Base-by-base conservation (phyloP, 2,329 filamentous ascomycete genomes). In the Penicillium sp. region DNA sequence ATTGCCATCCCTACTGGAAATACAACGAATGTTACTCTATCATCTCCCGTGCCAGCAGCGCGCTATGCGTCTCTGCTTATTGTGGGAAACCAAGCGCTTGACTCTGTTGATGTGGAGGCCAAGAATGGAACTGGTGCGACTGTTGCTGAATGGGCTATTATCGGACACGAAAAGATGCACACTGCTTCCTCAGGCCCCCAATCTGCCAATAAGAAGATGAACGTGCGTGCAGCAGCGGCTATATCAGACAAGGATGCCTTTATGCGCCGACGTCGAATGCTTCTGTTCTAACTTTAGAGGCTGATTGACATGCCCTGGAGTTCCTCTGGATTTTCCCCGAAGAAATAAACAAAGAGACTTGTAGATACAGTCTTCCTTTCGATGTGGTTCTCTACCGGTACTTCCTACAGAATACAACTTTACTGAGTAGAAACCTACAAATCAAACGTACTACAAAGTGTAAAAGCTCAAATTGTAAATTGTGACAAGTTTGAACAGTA, bases 81-180 rank as follows among this genome's bases (percentile, higher is more conserved):
- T 19, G 65, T 72, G 49, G 78, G 78, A 1, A 79, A 79, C 57
- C 75, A 78, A 50, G 76, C 65, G 0, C 63, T 72, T 11, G 63
- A 60, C 31, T 62, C 65, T n/a, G 66, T 54, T 8, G 70, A 72
- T 45, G 55, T 67, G 5, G 55, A 63, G n/a, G 66, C 68, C 7
- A 67, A 70, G 31, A 73, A 75, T 55, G 74, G 73, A 3, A 73
- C 72, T 5, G 78, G 78, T 4, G 77, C 78, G 5, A 80, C 74
- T 5, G 77, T 81, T 9, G 77, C 78, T 2, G 78, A 80, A 58
- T 81, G 76, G 75, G 76, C 72, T 10, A 78, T 81, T 55, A 61
- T 81, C 49, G 71, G 68, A 2, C 57, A 62, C 36, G 31, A 39
- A 13, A 40, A 57, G 25, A 29, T 16, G 2, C 44, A 16, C 15